Conservation (phyloP, 495 filamentous ascomycete genomes). For the Tuber calosporum region DNA sequence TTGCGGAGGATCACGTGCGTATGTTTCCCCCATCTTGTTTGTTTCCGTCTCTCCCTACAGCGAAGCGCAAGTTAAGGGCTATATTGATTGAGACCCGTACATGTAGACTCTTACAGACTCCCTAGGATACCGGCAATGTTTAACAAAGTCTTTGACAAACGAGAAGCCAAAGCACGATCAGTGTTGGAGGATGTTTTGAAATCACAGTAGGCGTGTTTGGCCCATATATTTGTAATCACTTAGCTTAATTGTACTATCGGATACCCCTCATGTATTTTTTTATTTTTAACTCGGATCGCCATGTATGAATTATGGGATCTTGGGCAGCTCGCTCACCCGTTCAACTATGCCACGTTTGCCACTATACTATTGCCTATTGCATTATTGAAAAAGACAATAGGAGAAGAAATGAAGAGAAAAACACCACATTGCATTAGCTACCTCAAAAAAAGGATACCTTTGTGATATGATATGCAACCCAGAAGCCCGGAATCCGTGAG, state of each 20-base stretch:
- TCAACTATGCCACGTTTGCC: background rate
- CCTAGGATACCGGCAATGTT: constrained; percentile 21
- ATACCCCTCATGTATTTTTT: background rate
- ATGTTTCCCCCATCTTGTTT: background rate
- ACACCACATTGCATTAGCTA: background rate
- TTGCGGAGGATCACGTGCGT: constrained; percentile 28
- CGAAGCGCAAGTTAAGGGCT: background rate
- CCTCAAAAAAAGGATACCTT: background rate
- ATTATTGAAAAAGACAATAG: background rate
- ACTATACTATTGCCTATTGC: background rate
- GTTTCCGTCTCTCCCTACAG: background rate
- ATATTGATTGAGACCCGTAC: background rate
- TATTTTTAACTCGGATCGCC: background rate
- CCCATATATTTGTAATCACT: background rate
- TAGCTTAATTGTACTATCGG: background rate
- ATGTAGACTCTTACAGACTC: constrained; percentile 29
- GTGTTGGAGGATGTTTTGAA: constrained; percentile 29
- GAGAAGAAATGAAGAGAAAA: background rate
- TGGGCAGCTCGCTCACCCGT: background rate
- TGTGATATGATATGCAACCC: background rate
- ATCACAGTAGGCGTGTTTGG: background rate
- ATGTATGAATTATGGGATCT: background rate
- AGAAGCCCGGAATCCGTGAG: background rate
- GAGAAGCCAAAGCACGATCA: constrained; percentile 16
- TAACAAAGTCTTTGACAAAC: constrained; percentile 29